A percentile compares a stretch with the other conserved stretches of the same genome.
Evolutionary conservation across 2,329 filamentous ascomycete species (phyloP).

Genomic region (Pseudogymnoascus sp.): DNA sequence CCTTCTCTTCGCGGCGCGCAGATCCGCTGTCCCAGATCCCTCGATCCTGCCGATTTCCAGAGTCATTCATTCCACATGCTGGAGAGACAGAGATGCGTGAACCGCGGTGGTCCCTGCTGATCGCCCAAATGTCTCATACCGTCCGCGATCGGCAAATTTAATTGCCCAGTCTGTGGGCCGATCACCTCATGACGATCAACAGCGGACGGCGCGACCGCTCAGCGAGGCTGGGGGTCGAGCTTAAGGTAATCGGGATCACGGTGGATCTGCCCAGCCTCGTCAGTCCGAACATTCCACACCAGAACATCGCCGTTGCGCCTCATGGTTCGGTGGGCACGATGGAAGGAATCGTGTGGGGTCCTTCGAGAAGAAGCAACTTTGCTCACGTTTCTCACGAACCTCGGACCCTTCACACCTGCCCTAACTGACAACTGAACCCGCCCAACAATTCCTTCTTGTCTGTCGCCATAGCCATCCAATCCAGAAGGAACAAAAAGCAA

Average conservation of each 20-base stretch:
- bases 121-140: background rate
- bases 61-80: background rate
- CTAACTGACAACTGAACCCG: background rate
- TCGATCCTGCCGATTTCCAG: background rate
- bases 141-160: background rate
- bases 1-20: background rate
- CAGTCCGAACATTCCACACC: background rate
- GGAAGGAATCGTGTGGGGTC: constrained; percentile 8
- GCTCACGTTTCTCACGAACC: background rate
- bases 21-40: background rate
- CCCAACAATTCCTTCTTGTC: background rate
- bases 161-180: background rate
- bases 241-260: background rate
- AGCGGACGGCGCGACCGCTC: background rate
- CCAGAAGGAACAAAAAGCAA: background rate
- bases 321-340: constrained; percentile 11
- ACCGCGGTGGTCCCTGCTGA: background rate
- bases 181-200: background rate
- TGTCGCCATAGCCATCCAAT: background rate
- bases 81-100: background rate
- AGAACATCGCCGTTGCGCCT: constrained; percentile 10
- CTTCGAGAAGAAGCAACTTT: background rate
- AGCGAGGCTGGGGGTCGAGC: background rate
- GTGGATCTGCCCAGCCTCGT: background rate
- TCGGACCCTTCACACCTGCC: background rate